phyloP scores from a whole-genome alignment of 2,329 filamentous ascomycete species.

The Fusarium irregulare region DNA sequence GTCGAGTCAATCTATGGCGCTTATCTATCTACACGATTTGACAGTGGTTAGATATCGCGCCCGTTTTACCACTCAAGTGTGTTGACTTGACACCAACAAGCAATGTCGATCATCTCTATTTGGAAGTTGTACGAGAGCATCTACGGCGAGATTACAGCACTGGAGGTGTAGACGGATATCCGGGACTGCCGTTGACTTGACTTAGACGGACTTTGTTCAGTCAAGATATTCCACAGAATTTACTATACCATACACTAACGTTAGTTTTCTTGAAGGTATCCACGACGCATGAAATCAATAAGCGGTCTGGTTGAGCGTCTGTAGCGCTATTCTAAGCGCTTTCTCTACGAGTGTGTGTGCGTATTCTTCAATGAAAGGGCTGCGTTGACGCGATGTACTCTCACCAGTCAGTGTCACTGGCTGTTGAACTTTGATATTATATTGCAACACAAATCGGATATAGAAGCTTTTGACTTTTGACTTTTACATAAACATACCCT shows the following conservation, averaged over 20 bases:
- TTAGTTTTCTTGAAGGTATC: background rate
- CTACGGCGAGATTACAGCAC: background rate
- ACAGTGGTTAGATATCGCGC: constrained; percentile 9
- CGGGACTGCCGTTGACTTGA: constrained; percentile 2
- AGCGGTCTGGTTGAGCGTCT: constrained; percentile 10
- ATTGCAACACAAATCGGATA: constrained; percentile 9
- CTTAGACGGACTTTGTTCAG: constrained; percentile 11
- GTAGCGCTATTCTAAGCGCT: constrained; percentile 34
- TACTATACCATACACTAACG: constrained; percentile 4
- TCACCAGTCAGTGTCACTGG: background rate
- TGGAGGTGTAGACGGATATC: background rate
- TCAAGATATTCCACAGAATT: background rate
- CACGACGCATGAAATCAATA: constrained; percentile 8
- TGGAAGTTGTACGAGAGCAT: background rate
- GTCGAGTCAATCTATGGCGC: constrained; percentile 10
- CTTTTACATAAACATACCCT: background rate
- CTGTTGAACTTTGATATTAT: background rate
- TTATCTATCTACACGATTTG: constrained; percentile 6
- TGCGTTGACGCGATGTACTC: constrained; percentile 20
- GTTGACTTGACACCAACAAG: background rate
- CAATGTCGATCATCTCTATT: constrained; percentile 19
- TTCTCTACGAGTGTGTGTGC: background rate
- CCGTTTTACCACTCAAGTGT: background rate
- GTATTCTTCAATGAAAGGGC: constrained; percentile 13
- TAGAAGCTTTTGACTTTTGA: background rate